phyloP scores from a whole-genome alignment of 176 grass and related monocot genomes.

The Avena eriantha region DNA sequence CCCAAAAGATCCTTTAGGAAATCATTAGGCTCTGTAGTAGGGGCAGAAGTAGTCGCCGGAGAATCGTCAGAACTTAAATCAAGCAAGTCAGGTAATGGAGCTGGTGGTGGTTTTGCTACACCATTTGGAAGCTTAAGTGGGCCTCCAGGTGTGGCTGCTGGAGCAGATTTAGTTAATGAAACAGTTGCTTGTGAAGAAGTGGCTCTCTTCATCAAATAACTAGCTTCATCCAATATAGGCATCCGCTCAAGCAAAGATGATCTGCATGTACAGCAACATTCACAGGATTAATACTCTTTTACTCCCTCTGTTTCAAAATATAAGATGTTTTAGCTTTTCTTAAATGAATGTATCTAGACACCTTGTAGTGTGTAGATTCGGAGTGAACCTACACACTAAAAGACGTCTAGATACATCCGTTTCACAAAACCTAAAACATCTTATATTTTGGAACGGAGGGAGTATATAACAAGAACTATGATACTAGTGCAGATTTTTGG shows the following conservation, averaged over 20 bases:
- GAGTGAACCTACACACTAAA: no score
- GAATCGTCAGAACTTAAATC: conserved; percentile 88
- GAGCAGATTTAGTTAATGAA: conserved; percentile 60
- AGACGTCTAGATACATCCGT: no score
- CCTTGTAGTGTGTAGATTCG: no score
- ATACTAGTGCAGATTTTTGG: conserved; percentile 19
- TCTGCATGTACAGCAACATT: conserved; percentile 58
- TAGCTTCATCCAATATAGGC: conserved; percentile 93
- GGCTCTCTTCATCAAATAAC: conserved; percentile 76
- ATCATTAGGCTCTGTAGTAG: conserved; percentile 60
- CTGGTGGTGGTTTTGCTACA: conserved; percentile 72
- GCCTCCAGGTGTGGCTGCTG: conserved; percentile 50
- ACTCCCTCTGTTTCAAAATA: no score
- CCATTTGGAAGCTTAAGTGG: conserved; percentile 87
- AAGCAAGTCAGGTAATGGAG: conserved; percentile 82
- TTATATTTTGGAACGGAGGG: no score
- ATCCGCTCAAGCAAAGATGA: conserved; percentile 96
- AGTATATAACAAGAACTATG: neutral
- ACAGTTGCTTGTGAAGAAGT: conserved; percentile 61
- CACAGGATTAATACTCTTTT: neutral
- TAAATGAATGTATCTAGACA: no score
- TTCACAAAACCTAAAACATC: no score
- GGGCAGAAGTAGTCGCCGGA: conserved; percentile 50
- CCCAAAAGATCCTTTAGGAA: conserved; percentile 90
- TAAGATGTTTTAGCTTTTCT: no score